Base-by-base conservation (phyloP, 306 rosid genomes). In the Mucuna pruriens region DNA sequence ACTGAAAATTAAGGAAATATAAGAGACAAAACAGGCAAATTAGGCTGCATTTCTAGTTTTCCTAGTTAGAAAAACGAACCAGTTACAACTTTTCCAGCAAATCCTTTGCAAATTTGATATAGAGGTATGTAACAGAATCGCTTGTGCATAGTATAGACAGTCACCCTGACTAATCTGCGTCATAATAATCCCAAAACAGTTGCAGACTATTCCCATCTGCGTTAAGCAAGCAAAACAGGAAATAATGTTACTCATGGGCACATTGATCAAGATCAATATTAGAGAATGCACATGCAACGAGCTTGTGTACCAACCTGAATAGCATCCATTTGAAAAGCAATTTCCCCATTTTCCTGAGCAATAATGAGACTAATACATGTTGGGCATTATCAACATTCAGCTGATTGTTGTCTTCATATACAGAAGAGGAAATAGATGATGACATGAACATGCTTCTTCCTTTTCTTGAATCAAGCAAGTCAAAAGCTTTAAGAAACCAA, bases 271-370 rank as follows among this genome's bases (percentile, higher is more conserved):
- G 71, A n/a, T n/a, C n/a, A n/a, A n/a, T n/a, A 61, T 29, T 73
- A 69, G 29, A 64, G 33, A 60, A 48, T 76, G 45, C 29, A 49
- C 55, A 72, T 7, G 23, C 76, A 51, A 11, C 25, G 38, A 79
- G 62, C 38, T 57, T 42, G 55, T 13, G 42, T n/a, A 82, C 89
- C 45, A 74, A 95, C 99, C 99, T 93, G 99, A 77, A 74, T 78
- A 76, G 55, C 85, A 67, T 93, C 99, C 87, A 72, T 87, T 81
- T 91, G 91, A 86, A 91, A 86, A 81, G 93, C 94, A 80, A 85
- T 69, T 95, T 88, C 77, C 95, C 99, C 91, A 93, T 87, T 82
- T 88, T 90, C 81, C 82, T 88, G 4, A 95, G 95, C 93, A 95
- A 79, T 31, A 82, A 80, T n/a, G 90, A 89, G 74, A 93, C 86